Base-by-base conservation (phyloP, 2,329 filamentous ascomycete genomes). In the Aspergillus jensenii region DNA sequence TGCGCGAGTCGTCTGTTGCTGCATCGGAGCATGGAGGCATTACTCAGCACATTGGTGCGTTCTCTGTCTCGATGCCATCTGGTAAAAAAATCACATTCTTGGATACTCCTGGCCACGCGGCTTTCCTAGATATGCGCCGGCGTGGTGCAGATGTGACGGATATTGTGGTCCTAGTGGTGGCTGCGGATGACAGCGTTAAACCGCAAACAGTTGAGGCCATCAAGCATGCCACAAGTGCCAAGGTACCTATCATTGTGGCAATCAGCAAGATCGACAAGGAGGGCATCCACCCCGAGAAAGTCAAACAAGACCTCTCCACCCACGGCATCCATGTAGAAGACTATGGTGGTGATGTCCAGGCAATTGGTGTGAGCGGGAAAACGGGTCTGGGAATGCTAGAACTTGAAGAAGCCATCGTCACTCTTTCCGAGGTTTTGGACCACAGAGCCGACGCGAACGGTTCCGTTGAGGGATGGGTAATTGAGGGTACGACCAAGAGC, bases 1-100 rank as follows among this genome's bases (percentile, higher is more conserved):
- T 99, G 45, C 90, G 95, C 39, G 96, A 96, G 67, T 95, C 93
- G 1, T 97, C 92, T 6, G 87, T 99, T 44, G 96, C 89, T 43
- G 91, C 91, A 6, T 87, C 89, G 54, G 95, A 99, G 73, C 93
- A 97, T 71, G 95, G 95, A 62, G 95, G 95, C 37, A 99, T 99
- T 71, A 99, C 95, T 0, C 95, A 99, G 74, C 95, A 99, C 70
- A 99, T 99, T 64, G 96, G 95, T 74, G 95, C 95, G 15, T 99
- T 99, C 78, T 92, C 92, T 6, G 95, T 99, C 2, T 85, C 85
- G 17, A 87, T 99, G 81, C 88, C 90, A 4, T 87, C 87, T 5
- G 93, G 93, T 44, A 96, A 93, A 74, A 86, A 87, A 39, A 96
- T 99, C 65, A 99, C 96, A 0, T 99, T 99, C 79, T 82, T 99